Conservation (phyloP, 2,329 filamentous ascomycete genomes). For the Trichoderma sp. region DNA sequence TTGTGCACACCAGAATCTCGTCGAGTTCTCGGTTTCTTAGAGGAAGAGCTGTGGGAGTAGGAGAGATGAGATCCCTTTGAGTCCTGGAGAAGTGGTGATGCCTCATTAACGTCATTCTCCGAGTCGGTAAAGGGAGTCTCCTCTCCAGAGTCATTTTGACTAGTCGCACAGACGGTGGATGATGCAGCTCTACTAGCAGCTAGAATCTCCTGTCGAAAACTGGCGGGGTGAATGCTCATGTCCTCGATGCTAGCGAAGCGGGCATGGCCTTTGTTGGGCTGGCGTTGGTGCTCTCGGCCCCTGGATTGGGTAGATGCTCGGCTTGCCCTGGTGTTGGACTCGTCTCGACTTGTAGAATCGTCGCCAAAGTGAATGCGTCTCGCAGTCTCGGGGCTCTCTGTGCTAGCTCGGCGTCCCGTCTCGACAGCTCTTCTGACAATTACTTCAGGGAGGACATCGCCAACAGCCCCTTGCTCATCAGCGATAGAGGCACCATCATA, state of each 20-base stretch:
- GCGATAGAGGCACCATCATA: conserved; percentile 43
- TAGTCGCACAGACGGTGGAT: conserved; percentile 50
- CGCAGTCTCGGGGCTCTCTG: conserved; percentile 34
- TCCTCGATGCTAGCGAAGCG: conserved; percentile 66
- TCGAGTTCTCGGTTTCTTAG: conserved; percentile 32
- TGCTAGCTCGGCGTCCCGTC: conserved; percentile 28
- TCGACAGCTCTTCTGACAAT: conserved; percentile 50
- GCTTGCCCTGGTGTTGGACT: conserved; percentile 30
- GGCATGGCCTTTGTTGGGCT: conserved; percentile 49
- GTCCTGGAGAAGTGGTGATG: conserved; percentile 48
- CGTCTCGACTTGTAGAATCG: conserved; percentile 28
- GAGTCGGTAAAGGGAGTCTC: conserved; percentile 43
- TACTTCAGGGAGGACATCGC: conserved; percentile 62
- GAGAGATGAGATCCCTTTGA: conserved; percentile 33
- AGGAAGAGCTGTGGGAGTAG: conserved; percentile 24
- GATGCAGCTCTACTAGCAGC: conserved; percentile 58
- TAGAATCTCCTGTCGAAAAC: conserved; percentile 90
- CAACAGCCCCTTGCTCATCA: conserved; percentile 58
- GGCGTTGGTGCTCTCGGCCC: conserved; percentile 45
- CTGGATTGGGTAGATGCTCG: conserved; percentile 35
- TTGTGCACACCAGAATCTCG: conserved; percentile 60
- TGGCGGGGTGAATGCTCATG: conserved; percentile 84
- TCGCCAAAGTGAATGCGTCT: conserved; percentile 44
- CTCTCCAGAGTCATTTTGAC: conserved; percentile 55
- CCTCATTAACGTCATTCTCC: conserved; percentile 44